Evolutionary conservation across 2,329 filamentous ascomycete species (phyloP).

Genomic region (Trichoderma polysporum): DNA sequence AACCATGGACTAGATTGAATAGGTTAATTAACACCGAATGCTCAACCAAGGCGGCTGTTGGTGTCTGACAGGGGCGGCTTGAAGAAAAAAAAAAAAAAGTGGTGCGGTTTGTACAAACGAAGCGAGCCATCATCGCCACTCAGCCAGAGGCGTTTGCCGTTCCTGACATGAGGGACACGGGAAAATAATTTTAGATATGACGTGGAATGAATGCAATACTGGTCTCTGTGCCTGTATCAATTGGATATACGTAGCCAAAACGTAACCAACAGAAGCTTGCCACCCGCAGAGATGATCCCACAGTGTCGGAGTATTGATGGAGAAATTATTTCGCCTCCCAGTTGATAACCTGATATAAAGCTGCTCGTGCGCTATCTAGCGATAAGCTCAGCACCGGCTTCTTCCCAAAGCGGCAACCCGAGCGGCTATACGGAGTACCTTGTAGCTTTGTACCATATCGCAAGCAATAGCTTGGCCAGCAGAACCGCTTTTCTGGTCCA

Average conservation of each 20-base stretch:
- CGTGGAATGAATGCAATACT: too few relatives aligned
- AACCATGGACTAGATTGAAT: background rate
- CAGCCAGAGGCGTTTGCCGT: background rate
- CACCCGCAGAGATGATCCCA: background rate
- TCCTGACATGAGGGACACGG: conserved; percentile 6
- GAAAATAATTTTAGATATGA: background rate
- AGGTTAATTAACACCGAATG: background rate
- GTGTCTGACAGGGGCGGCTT: background rate
- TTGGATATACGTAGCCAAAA: background rate
- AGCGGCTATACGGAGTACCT: background rate
- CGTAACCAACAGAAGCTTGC: background rate
- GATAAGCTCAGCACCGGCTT: background rate
- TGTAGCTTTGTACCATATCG: background rate
- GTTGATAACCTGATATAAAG: background rate
- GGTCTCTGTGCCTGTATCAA: background rate
- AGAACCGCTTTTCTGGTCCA: conserved; percentile 19
- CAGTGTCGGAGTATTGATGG: background rate
- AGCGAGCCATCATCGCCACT: background rate
- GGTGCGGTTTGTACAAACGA: background rate
- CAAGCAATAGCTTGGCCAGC: background rate
- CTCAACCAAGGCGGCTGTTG: background rate
- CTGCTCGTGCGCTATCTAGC: background rate
- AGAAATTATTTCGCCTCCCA: conserved; percentile 1
- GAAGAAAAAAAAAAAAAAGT: conserved; percentile 5
- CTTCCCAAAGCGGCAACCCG: conserved; percentile 7